Conservation (phyloP, 768 basidiomycete species). For the Tricholoma furcatifolium region DNA sequence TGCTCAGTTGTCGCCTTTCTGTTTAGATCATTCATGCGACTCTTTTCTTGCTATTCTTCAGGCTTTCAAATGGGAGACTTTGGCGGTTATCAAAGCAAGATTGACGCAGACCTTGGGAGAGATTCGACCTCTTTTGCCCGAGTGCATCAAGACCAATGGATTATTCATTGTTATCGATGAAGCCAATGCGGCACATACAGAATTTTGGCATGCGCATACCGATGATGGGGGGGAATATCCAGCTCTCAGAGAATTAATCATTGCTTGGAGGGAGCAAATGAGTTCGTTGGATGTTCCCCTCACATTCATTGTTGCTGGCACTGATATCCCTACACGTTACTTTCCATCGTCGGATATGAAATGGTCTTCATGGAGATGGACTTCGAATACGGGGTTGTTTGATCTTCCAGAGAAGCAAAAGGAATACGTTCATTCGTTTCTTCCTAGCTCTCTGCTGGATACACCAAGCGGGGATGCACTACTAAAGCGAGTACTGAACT, state of each 20-base stretch:
- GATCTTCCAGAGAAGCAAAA: neutral
- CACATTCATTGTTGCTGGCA: constrained; percentile 2
- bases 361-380: neutral
- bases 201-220: neutral
- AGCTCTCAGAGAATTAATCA: neutral
- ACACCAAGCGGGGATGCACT: neutral
- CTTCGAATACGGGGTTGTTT: neutral
- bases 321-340: neutral
- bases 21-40: neutral
- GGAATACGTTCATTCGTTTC: neutral
- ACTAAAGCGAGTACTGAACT: neutral
- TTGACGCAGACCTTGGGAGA: neutral
- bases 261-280: neutral
- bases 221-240: neutral
- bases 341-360: neutral
- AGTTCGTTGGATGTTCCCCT: neutral
- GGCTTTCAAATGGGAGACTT: neutral
- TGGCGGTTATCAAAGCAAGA: neutral
- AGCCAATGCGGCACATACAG: neutral
- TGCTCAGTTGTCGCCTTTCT: neutral
- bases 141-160: neutral
- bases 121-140: neutral
- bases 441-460: neutral
- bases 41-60: neutral
- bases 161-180: neutral